A percentile compares a stretch with the other conserved stretches of the same genome.
phyloP scores from a whole-genome alignment of 2,329 filamentous ascomycete genomes.

The Paraconiothyrium sp. region DNA sequence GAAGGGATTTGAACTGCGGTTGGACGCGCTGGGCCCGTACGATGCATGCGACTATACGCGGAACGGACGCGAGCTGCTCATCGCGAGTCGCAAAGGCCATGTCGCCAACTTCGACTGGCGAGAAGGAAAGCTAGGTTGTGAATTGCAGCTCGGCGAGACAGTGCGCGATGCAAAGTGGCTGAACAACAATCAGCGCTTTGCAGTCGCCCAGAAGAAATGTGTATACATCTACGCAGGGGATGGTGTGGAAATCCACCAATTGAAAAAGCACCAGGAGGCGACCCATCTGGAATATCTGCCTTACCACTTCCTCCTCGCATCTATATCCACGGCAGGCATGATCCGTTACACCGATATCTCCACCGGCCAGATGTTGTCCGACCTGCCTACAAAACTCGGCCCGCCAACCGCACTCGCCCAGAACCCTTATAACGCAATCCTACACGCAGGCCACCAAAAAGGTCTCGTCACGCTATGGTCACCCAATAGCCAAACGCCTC shows the following conservation, averaged over 20 bases:
- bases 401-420: constrained; percentile 84
- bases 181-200: constrained; percentile 94
- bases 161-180: constrained; percentile 90
- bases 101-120: constrained; percentile 97
- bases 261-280: constrained; percentile 90
- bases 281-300: constrained; percentile 95
- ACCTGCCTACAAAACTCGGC: constrained; percentile 85
- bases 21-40: constrained; percentile 80
- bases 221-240: constrained; percentile 95
- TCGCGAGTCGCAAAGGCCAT: constrained; percentile 92
- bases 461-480: constrained; percentile 96
- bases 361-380: constrained; percentile 86
- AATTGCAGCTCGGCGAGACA: constrained; percentile 90
- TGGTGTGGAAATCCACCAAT: constrained; percentile 90
- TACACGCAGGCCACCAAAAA: constrained; percentile 94
- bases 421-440: constrained; percentile 90
- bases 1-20: constrained; percentile 89
- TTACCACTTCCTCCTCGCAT: constrained; percentile 93
- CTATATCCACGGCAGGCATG: constrained; percentile 83
- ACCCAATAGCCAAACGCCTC: constrained; percentile 83
- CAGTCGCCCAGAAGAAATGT: constrained; percentile 94
- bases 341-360: constrained; percentile 93
- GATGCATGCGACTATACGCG: constrained; percentile 86
- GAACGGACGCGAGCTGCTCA: constrained; percentile 84
- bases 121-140: constrained; percentile 87